A percentile compares a stretch with the other conserved stretches of the same genome.
phyloP scores from a whole-genome alignment of 768 basidiomycete genomes.

The Tulasnella sp. region DNA sequence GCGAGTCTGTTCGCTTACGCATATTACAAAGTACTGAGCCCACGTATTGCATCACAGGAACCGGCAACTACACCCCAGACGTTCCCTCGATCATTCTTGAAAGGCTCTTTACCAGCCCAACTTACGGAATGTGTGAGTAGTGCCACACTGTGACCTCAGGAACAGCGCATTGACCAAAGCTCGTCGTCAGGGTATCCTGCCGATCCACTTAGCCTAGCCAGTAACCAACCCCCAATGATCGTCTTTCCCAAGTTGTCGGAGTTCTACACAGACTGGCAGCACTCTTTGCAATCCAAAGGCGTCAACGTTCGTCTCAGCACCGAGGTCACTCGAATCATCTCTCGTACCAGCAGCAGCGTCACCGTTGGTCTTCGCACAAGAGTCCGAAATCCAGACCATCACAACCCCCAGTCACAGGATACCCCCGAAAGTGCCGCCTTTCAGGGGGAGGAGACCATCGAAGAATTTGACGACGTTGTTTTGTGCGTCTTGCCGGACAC shows the following conservation, averaged over 20 bases:
- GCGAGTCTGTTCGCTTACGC: not conserved
- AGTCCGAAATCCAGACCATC: constrained; percentile 3
- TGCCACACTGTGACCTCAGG: not conserved
- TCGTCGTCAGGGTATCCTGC: constrained; percentile 38
- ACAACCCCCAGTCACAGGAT: constrained; percentile 36
- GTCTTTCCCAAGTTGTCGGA: constrained; percentile 41
- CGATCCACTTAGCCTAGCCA: constrained; percentile 36
- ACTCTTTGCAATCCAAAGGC: constrained; percentile 32
- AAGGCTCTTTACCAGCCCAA: constrained; percentile 22
- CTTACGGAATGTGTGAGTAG: constrained; percentile 20
- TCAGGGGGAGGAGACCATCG: constrained; percentile 35
- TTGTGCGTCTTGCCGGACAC: constrained; percentile 48
- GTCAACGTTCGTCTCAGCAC: constrained; percentile 15
- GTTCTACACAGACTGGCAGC: constrained; percentile 39
- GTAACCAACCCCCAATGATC: constrained; percentile 41
- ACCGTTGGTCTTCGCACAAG: constrained; percentile 21
- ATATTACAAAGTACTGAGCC: constrained; percentile 7
- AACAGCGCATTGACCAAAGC: not conserved
- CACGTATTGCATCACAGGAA: constrained; percentile 32
- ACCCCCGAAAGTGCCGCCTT: constrained; percentile 37
- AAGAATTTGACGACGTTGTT: constrained; percentile 47
- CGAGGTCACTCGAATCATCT: constrained; percentile 17
- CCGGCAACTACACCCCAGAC: constrained; percentile 42
- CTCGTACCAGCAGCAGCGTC: not conserved
- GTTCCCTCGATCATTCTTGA: constrained; percentile 41